Conservation (phyloP, 805 yeast genomes). For the Wickerhamomyces alni region DNA sequence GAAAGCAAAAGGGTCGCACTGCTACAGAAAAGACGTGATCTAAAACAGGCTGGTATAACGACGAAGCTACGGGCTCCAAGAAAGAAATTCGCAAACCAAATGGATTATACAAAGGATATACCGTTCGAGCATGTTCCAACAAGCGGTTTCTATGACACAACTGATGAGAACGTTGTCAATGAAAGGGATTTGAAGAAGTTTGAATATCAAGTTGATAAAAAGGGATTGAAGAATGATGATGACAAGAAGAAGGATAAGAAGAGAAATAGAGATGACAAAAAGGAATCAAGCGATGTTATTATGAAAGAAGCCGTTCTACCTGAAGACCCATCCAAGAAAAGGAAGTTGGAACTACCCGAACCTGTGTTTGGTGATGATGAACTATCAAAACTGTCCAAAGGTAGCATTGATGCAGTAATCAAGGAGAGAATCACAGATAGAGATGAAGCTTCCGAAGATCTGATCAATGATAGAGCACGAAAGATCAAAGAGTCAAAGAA, state of each 20-base stretch:
- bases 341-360: conserved; percentile 27
- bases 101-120: conserved; percentile 80
- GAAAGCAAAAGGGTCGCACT: conserved; percentile 73
- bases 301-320: conserved; percentile 9
- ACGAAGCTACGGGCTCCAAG: conserved; percentile 43
- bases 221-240: conserved; percentile 39
- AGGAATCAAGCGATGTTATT: conserved; percentile 19
- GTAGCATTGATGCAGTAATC: conserved; percentile 7
- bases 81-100: conserved; percentile 49
- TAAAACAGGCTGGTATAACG: conserved; percentile 73
- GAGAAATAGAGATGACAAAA: conserved; percentile 22
- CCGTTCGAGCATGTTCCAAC: conserved; percentile 71
- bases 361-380: conserved; percentile 25
- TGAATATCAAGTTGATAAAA: conserved; percentile 34
- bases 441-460: conserved; percentile 4
- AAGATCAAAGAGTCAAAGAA: conserved; percentile 32
- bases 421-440: conserved; percentile 3
- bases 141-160: conserved; percentile 61
- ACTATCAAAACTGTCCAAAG: conserved; percentile 10
- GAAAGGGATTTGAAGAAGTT: conserved; percentile 33
- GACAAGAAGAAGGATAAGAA: conserved; percentile 27
- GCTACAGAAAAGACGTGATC: conserved; percentile 72
- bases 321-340: conserved; percentile 8
- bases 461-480: conserved; percentile 28
- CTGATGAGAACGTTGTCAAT: conserved; percentile 48